Evolutionary conservation across 2,329 filamentous ascomycete genomes (phyloP).

Genomic region (Hypoxylon sp.): DNA sequence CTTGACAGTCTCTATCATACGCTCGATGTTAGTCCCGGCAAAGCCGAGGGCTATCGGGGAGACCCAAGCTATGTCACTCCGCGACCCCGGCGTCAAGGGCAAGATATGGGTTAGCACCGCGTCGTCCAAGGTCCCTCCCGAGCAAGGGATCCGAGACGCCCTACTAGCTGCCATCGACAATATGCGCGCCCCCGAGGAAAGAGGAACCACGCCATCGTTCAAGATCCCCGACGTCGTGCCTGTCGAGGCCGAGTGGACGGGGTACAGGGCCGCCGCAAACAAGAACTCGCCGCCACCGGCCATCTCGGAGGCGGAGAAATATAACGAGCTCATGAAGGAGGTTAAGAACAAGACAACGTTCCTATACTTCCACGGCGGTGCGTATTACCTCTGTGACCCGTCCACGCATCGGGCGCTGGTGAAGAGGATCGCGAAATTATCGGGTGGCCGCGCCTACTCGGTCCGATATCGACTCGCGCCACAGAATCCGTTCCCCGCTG

Average conservation of each 20-base stretch:
- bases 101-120: conserved; percentile 86
- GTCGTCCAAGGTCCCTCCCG: conserved; percentile 72
- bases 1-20: conserved; percentile 79
- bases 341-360: conserved; percentile 74
- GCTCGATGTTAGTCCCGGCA: conserved; percentile 69
- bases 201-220: conserved; percentile 50
- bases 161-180: conserved; percentile 71
- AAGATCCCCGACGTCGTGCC: conserved; percentile 66
- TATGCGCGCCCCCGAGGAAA: conserved; percentile 60
- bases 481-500: conserved; percentile 80
- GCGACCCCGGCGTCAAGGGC: conserved; percentile 73
- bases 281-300: conserved; percentile 66
- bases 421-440: conserved; percentile 75
- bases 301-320: conserved; percentile 75
- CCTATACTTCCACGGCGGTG: conserved; percentile 83
- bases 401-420: conserved; percentile 72
- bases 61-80: conserved; percentile 66
- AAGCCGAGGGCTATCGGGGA: conserved; percentile 69
- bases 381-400: conserved; percentile 81
- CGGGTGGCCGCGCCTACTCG: conserved; percentile 77
- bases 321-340: conserved; percentile 76
- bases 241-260: conserved; percentile 83
- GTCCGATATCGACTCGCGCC: conserved; percentile 83
- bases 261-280: conserved; percentile 71
- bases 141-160: conserved; percentile 69